These are phyloP conservation scores for Auriscalpium orientale DNA, from an alignment of 768 basidiomycete genomes.

Conservation along the genomic window DNA sequence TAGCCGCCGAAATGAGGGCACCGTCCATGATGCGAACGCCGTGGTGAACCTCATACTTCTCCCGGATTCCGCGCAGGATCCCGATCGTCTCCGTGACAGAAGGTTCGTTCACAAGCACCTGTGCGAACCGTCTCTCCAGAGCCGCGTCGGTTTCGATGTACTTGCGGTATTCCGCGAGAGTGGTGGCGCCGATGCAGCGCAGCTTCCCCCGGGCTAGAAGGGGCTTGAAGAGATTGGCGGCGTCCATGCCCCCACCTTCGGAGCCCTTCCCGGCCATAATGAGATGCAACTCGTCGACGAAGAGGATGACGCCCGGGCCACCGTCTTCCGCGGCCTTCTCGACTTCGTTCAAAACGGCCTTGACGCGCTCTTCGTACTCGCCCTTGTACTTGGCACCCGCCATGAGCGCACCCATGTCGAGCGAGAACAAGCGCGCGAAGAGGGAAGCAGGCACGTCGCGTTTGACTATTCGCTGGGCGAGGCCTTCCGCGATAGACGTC, in stretches of 20 bases:
- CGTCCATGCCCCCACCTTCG: conserved; percentile 89
- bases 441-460: conserved; percentile 80
- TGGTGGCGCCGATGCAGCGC: conserved; percentile 83
- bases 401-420: conserved; percentile 96
- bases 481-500: conserved; percentile 90
- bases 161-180: conserved; percentile 85
- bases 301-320: conserved; percentile 70
- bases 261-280: conserved; percentile 86
- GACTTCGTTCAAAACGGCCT: conserved; percentile 85
- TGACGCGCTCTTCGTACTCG: conserved; percentile 96
- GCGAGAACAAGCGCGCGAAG: conserved; percentile 67
- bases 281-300: conserved; percentile 92
- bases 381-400: conserved; percentile 90
- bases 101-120: conserved; percentile 91
- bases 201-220: conserved; percentile 79
- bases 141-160: conserved; percentile 92
- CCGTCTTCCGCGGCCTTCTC: conserved; percentile 80
- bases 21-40: conserved; percentile 86
- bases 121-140: conserved; percentile 86
- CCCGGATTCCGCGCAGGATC: conserved; percentile 89
- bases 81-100: conserved; percentile 83
- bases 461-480: conserved; percentile 92
- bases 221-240: conserved; percentile 88
- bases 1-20: conserved; percentile 83
- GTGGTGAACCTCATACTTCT: conserved; percentile 85